Base-by-base conservation (phyloP, 192 early-diverging fungal species). In the Rhizophagus clarus region DNA sequence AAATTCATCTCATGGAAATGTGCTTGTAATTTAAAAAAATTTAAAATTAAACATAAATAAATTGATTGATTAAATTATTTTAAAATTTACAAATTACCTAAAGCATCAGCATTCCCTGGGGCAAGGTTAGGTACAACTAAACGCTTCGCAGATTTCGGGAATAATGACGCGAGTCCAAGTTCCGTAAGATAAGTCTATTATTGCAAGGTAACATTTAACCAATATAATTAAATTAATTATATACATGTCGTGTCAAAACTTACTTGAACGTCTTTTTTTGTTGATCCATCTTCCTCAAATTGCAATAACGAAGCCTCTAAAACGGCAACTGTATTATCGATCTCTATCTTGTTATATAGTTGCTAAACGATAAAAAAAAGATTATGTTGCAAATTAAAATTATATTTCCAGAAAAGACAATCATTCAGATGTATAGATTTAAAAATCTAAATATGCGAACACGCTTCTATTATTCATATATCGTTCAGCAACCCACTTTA, bases 1-100 rank as follows among this genome's bases (percentile, higher is more conserved):
- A 51, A 34, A 4, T 80, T 81, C 85, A 86, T 86, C 71, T 84
- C 83, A 29, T 78, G 80, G 24, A 86, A 84, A 76, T 86, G 85
- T 14, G 85, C 85, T 86, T n/a, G 81, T 56, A 26, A 62, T 40
- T 51, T n/a, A 47, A 37, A 63, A n/a, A 37, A 63, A 12, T 20
- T 61, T 49, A 24, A 37, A 66, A 12, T 31, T 24, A 67, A 17
- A 40, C 2, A 26, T 28, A 49, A 76, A 70, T 20, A 15, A 28
- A 71, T 24, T 32, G 0, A 29, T 49, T 2, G 0, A 56, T 42
- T 1, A 47, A 62, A 42, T 34, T 31, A 34, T 5, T n/a, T n/a
- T n/a, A n/a, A 3, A 61, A 26, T 47, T 11, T 11, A 11, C 42
- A 47, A 40, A 51, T 60, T 42, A 66, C 49, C 49, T 10, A 28